A percentile compares a stretch with the other conserved stretches of the same genome.
Evolutionary conservation across 257 asterid species (phyloP).

Genomic region (Hygrophila difformis): DNA sequence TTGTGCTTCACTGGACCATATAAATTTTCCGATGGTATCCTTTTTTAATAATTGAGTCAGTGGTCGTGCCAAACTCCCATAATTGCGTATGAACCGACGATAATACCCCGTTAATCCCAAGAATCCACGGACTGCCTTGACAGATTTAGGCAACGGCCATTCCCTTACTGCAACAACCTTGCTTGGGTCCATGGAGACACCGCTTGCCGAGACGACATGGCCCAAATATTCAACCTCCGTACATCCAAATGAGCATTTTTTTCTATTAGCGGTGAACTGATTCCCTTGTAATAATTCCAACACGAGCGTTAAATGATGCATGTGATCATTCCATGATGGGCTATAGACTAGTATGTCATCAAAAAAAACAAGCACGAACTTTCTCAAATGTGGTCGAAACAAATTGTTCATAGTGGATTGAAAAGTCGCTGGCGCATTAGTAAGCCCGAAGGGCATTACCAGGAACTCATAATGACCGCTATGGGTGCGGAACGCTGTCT

Average conservation of each 20-base stretch:
- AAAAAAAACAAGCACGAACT: neutral
- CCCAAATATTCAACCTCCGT: neutral
- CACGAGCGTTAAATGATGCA: neutral
- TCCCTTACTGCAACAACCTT: neutral
- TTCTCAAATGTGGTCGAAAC: neutral
- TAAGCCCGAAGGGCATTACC: too few relatives aligned
- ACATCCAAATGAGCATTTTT: neutral
- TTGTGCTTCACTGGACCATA: neutral
- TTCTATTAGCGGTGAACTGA: neutral
- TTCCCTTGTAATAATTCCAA: neutral
- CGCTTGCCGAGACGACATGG: neutral
- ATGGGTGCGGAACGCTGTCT: neutral
- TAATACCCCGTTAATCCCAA: neutral
- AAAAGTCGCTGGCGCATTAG: too few relatives aligned
- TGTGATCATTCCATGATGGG: neutral
- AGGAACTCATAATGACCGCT: too few relatives aligned
- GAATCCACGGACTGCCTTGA: slow-evolving; percentile 7
- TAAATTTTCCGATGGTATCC: neutral
- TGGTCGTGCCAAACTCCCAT: neutral
- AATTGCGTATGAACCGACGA: neutral
- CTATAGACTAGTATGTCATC: neutral
- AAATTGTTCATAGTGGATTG: too few relatives aligned
- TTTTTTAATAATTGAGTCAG: neutral
- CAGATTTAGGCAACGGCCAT: neutral
- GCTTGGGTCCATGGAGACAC: neutral